phyloP scores from a whole-genome alignment of 257 asterid species.

The Apocynum venetum region DNA sequence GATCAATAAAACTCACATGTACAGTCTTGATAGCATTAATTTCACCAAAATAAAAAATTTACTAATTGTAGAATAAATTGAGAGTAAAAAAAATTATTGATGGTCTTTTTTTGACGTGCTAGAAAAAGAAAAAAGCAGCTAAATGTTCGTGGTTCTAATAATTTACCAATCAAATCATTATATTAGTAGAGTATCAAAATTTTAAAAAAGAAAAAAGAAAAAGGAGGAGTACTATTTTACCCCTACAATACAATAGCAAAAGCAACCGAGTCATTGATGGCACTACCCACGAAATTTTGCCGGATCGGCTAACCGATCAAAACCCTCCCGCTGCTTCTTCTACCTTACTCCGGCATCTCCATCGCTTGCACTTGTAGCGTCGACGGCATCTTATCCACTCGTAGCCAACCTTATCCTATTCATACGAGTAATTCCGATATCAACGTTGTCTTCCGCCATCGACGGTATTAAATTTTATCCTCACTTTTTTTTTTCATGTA shows the following conservation, averaged over 20 bases:
- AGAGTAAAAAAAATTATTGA: too few species aligned
- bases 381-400: background rate
- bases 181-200: background rate
- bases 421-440: background rate
- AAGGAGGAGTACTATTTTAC: background rate
- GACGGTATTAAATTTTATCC: background rate
- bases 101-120: too few species aligned
- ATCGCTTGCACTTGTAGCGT: background rate
- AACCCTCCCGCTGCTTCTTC: conserved; percentile 6
- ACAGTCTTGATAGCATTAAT: too few species aligned
- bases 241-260: background rate
- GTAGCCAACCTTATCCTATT: background rate
- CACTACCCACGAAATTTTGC: background rate
- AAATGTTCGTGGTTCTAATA: background rate
- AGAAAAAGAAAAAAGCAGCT: background rate
- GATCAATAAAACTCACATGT: too few species aligned
- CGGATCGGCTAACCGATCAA: conserved; percentile 4
- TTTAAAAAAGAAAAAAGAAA: background rate
- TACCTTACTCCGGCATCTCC: background rate
- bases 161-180: background rate
- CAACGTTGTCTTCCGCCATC: background rate
- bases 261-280: background rate
- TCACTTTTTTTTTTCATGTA: background rate
- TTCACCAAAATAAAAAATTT: too few species aligned
- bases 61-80: too few species aligned